phyloP scores from a whole-genome alignment of 75 land plant species.

The Pinus taeda region DNA sequence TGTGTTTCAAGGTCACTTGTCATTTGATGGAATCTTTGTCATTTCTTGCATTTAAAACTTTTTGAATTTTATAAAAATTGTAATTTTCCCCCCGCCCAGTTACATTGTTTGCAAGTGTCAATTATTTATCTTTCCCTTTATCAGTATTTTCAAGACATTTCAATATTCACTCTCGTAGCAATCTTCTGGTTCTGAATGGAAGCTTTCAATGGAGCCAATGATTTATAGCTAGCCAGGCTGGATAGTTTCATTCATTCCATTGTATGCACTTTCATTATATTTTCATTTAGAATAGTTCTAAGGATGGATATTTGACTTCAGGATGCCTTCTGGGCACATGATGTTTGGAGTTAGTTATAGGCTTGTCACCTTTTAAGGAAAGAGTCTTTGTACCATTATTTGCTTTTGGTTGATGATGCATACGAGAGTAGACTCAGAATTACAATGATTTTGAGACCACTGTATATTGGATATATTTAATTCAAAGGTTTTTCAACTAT shows the following conservation, averaged over 20 bases:
- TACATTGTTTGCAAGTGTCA: conserved; percentile 8
- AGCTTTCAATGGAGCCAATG: not conserved
- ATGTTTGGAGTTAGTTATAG: not conserved
- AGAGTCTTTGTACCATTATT: not conserved
- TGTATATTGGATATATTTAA: not conserved
- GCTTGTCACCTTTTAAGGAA: too few relatives aligned
- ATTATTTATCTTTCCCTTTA: conserved; percentile 4
- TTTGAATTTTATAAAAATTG: not conserved
- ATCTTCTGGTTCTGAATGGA: conserved; percentile 4
- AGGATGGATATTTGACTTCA: not conserved
- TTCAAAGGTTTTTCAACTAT: not conserved
- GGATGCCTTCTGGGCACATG: not conserved
- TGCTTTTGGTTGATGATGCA: not conserved
- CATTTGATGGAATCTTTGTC: not conserved
- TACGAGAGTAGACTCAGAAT: not conserved
- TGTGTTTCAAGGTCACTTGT: not conserved
- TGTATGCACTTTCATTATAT: not conserved
- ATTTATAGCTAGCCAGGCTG: not conserved
- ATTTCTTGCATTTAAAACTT: not conserved
- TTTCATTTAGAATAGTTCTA: not conserved
- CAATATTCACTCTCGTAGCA: not conserved
- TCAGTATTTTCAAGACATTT: not conserved
- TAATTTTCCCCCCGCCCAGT: not conserved
- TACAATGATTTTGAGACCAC: not conserved
- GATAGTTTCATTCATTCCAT: not conserved